Base-by-base conservation (phyloP, 768 basidiomycete genomes). In the Leccinum ochraceum region DNA sequence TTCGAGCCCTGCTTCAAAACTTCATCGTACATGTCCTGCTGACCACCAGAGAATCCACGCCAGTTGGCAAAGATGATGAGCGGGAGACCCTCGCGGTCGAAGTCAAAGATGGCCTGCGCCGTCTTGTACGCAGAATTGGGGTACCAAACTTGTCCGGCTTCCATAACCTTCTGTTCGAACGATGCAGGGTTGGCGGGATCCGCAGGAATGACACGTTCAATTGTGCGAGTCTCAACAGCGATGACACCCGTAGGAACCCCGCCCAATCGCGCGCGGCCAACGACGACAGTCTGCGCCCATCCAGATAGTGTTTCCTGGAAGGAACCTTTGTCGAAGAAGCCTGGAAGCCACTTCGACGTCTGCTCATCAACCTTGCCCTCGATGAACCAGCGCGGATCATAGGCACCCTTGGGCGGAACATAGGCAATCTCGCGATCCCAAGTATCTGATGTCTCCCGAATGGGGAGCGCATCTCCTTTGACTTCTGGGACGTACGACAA, bases 121-220 rank as follows among this genome's bases (percentile, higher is more conserved):
- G 97, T 99, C 83, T 99, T 99, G 81, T 97, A 95, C 6, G 97
- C 95, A 6, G 94, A 96, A 76, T 99, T 98, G 37, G 97, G 97
- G 75, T 98, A 98, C 97, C 97, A 99, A 26, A 98, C 97, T 76
- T 96, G 94, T 66, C 97, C 97, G n/a, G 97, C 97, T 74, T 98
- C 95, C 89, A 98, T 96, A 75, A 98, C 94, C 67, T 89, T 89
- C 71, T 95, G 95, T 75, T 99, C 97, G 74, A 95, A 93, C 7
- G 96, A 98, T 14, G 90, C 82, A 4, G 96, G 90, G 75, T 98
- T 99, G 56, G 97, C 97, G 13, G 97, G 97, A 68, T 99, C 97
- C 48, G 97, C 97, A 34, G 97, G 95, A 42, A 98, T 91, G 52
- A 98, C 81, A 32, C 95, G 92, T 76, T 99, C 97, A 64, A 98